Evolutionary conservation across 2,329 filamentous ascomycete species (phyloP), one percentile per base, ranked within the genome.

Genomic region (Xylaria sp.): DNA sequence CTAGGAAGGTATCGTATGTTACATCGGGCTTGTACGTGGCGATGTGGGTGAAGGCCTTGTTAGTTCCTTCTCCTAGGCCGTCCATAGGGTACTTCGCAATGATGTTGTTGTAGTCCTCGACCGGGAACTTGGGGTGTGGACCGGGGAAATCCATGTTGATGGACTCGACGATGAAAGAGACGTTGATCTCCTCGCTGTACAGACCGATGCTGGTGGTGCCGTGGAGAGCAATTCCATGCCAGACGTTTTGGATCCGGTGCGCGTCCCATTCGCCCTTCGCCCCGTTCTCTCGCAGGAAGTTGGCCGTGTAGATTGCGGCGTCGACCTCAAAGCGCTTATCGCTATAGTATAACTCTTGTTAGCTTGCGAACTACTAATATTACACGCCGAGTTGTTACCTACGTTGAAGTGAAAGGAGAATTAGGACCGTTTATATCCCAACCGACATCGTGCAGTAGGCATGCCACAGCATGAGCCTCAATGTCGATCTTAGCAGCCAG

Each of bases 271-370:
- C 67, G n/a, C 64, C 58, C 65, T 65, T 65, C 53, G 66, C 64
- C 0, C 67, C 71, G 69, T 73, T 72, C 32, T 67, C 30, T 9
- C 68, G 52, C 32, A 75, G 41, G 71, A 74, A 75, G 57, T 72
- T 67, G 30, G 68, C 63, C 2, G 74, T 60, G 28, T 71, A 71
- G 61, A 74, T 74, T 36, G 74, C 75, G n/a, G 71, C 73, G 64
- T 77, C 75, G 32, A 77, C 69, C 53, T 74, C 74, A 63, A 73
- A 75, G 36, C 75, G 74, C 60, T 75, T 72, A 61, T 74, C 75
- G 36, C 66, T 68, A 13, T 20, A 15, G 20, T 4, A 15, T 18
- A 4, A 13, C 8, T 1, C 30, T 36, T 30, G 45, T 68, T 59
- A 68, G 66, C 30, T 2, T n/a, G 18, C 15, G 23, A 45, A 28